Base-by-base conservation (phyloP, 805 yeast species). In the Yamadazyma paraphyllophila region DNA sequence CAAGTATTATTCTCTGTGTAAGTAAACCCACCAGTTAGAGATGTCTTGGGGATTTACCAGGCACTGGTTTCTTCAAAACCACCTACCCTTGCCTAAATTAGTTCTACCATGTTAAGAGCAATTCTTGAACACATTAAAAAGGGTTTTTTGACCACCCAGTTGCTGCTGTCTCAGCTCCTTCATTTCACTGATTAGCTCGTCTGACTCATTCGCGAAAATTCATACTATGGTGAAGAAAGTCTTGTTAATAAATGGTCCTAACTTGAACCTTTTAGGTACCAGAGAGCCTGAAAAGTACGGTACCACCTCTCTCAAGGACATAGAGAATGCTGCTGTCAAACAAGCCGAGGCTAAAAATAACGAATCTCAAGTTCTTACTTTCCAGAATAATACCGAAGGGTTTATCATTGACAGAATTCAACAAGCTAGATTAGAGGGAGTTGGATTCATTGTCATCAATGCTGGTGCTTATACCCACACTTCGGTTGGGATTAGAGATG, bases 401-500 rank as follows among this genome's bases (percentile, higher is more conserved):
- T 65, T 63, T 33, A 59, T 76, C 20, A 62, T 76, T 30, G 79
- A 76, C 50, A 56, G 77, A 35, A 74, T 76, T 36, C 80, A 76
- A 50, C 62, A 70, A 51, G 78, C 80, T 8, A 69, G 65, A 51
- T 48, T 47, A 14, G 71, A 75, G 32, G 73, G 71, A 5, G 66
- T 68, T 27, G 73, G 67, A 1, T 75, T 74, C 52, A 71, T 76
- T 36, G 65, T 76, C 32, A 74, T 76, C 41, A 76, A 76, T 51
- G 80, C 80, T 10, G 80, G 80, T 39, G 80, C 80, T 8, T 75
- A 72, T 53, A 76, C 80, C 2, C 80, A 76, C 49, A 76, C 80
- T 1, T 73, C 78, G 0, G 71, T 76, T 16, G 80, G 76, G 1
- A 63, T 76, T 10, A 67, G 80, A 46, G 80, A 76, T 54, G 80